phyloP scores from a whole-genome alignment of 805 yeast genomes.

The Diddensiella transvaalensis region DNA sequence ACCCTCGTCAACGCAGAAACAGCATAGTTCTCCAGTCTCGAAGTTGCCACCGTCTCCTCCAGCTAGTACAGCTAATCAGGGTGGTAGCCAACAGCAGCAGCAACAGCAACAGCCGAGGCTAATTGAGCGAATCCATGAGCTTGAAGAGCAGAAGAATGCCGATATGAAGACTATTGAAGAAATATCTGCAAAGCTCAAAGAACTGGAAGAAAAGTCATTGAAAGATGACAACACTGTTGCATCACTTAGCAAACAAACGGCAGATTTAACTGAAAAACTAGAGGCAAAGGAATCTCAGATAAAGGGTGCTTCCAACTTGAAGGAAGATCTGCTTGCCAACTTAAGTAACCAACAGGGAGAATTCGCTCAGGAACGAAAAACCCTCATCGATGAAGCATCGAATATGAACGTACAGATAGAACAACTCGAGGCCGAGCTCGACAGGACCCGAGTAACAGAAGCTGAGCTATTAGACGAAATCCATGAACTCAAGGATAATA shows the following conservation, averaged over 20 bases:
- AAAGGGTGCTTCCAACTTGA: conserved; percentile 39
- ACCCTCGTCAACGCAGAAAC: not conserved
- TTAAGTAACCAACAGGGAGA: conserved; percentile 64
- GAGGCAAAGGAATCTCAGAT: conserved; percentile 29
- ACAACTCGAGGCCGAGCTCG: conserved; percentile 34
- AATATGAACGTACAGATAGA: conserved; percentile 43
- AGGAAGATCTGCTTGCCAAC: conserved; percentile 62
- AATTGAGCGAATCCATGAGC: conserved; percentile 16
- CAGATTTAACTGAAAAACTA: conserved; percentile 9
- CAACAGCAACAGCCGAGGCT: conserved; percentile 10
- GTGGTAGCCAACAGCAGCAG: not conserved
- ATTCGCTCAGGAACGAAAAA: conserved; percentile 49
- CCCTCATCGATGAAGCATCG: conserved; percentile 49
- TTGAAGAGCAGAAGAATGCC: conserved; percentile 15
- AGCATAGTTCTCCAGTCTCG: too few relatives aligned
- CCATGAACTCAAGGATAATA: conserved; percentile 11
- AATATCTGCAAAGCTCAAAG: conserved; percentile 8
- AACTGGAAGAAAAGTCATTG: not conserved
- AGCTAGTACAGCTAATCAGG: not conserved
- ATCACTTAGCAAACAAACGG: not conserved
- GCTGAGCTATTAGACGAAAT: conserved; percentile 6
- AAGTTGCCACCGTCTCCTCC: conserved; percentile 3
- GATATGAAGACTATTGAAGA: conserved; percentile 8
- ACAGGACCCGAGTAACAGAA: conserved; percentile 9
- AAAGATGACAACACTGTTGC: conserved; percentile 1